A percentile compares a stretch with the other conserved stretches of the same genome.
Evolutionary conservation across 441 rosid species (phyloP).

Genomic region (Brassica balearica): DNA sequence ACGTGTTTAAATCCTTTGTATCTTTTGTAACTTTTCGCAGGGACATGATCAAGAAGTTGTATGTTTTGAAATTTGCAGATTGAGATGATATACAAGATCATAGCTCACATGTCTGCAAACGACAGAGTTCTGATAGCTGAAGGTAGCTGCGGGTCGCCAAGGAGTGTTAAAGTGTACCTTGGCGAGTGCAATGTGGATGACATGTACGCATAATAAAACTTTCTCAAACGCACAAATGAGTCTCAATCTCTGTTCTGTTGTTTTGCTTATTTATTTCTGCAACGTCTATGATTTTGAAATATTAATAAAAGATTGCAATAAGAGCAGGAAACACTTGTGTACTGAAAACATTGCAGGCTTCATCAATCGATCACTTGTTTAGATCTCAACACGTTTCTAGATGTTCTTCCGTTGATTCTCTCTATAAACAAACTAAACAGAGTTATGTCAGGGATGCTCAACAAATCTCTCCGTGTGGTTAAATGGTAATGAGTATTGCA

Average conservation of each 20-base stretch:
- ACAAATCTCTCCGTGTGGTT: conserved; percentile 18
- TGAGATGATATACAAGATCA: conserved; percentile 95
- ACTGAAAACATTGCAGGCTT: conserved; percentile 19
- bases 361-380: conserved; percentile 6
- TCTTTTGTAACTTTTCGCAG: neutral
- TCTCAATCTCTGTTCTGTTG: no score
- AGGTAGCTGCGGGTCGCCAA: conserved; percentile 94
- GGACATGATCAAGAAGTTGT: conserved; percentile 27
- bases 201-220: conserved; percentile 51
- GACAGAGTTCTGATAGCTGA: conserved; percentile 93
- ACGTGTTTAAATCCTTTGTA: conserved; percentile 8
- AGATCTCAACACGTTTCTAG: neutral
- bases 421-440: neutral
- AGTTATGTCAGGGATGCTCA: conserved; percentile 20
- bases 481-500: neutral
- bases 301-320: conserved; percentile 11
- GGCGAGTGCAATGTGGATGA: conserved; percentile 88
- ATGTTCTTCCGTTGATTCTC: conserved; percentile 16
- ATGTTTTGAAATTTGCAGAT: conserved; percentile 57
- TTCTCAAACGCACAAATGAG: no score
- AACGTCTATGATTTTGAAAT: conserved; percentile 2
- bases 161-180: conserved; percentile 84
- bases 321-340: conserved; percentile 33
- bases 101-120: conserved; percentile 96
- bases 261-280: no score